Base-by-base conservation (phyloP, 108 stramenopile species). In the Skeletonema potamos region DNA sequence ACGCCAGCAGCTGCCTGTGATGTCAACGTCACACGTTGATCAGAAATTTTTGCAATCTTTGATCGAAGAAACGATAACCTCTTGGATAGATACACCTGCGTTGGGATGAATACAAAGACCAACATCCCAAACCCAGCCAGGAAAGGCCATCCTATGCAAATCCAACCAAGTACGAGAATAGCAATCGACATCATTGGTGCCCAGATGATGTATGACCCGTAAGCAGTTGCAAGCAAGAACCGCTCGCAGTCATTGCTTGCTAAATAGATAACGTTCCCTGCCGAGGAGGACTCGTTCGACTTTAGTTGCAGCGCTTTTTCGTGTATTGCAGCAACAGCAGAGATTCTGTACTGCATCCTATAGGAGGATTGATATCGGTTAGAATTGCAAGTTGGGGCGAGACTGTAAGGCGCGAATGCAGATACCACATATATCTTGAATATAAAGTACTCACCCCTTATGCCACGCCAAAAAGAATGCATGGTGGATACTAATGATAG, bases 1-100 rank as follows among this genome's bases (percentile, higher is more conserved):
- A 83, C 85, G 8, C 97, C 97, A 27, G 82, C 68, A 11, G 96
- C 82, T 6, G 94, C 96, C 78, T 96, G 93, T 2, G 90, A 92
- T 8, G 94, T 88, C 63, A 93, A 79, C 27, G 79, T 88, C 6
- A 96, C 90, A 7, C 97, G 72, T 32, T 84, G 68, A 66, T 97
- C 97, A 41, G 97, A 96, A 54, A 94, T 86, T 6, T 39, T 75
- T 10, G 96, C 96, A 60, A 96, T 85, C 27, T 70, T 82, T n/a
- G 64, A 67, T 5, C 97, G 84, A n/a, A 87, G 75, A 12, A 58
- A 22, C 0, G 90, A 92, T 64, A 98, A 97, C 27, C 73, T 73
- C 20, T 82, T 70, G 39, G 81, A 69, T 32, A 96, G 75, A 24
- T 68, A 82, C 46, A 91, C 64, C 79, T 96, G 97, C 61, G 95